Percentiles rank a stretch among this genome's conserved stretches.
phyloP scores from a whole-genome alignment of 306 rosid genomes.

The Hylodesmum podocarpum region DNA sequence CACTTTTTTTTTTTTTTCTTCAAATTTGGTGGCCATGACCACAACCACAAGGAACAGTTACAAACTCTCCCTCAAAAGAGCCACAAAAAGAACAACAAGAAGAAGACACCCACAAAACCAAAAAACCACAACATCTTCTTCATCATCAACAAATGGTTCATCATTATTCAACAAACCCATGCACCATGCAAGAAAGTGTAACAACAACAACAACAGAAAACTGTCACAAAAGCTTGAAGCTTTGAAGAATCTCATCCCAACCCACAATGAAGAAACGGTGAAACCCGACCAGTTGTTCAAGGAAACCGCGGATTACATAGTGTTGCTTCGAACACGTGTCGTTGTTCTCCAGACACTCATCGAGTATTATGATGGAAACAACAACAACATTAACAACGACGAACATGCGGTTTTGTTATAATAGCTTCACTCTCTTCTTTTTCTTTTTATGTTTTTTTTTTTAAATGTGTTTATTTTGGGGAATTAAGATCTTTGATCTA shows the following conservation, averaged over 20 bases:
- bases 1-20: background rate
- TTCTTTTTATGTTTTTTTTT: background rate
- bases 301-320: conserved; percentile 89
- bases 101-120: background rate
- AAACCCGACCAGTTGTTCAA: conserved; percentile 66
- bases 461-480: background rate
- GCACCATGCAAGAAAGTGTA: conserved; percentile 36
- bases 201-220: conserved; percentile 35
- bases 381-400: conserved; percentile 24
- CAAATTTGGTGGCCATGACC: conserved; percentile 45
- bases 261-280: conserved; percentile 30
- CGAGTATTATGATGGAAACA: conserved; percentile 55
- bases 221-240: conserved; percentile 61
- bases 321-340: conserved; percentile 61
- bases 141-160: no score
- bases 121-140: background rate
- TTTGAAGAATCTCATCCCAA: conserved; percentile 68
- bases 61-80: conserved; percentile 43
- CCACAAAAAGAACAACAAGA: conserved; percentile 32
- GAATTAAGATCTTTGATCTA: conserved; percentile 30
- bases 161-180: no score
- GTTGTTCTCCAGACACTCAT: conserved; percentile 74
- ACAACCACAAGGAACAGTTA: conserved; percentile 42
- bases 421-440: conserved; percentile 6
- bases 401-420: conserved; percentile 45